Evolutionary conservation across 345 rosid genomes (phyloP).

Genomic region (Rhodamnia rubescens): DNA sequence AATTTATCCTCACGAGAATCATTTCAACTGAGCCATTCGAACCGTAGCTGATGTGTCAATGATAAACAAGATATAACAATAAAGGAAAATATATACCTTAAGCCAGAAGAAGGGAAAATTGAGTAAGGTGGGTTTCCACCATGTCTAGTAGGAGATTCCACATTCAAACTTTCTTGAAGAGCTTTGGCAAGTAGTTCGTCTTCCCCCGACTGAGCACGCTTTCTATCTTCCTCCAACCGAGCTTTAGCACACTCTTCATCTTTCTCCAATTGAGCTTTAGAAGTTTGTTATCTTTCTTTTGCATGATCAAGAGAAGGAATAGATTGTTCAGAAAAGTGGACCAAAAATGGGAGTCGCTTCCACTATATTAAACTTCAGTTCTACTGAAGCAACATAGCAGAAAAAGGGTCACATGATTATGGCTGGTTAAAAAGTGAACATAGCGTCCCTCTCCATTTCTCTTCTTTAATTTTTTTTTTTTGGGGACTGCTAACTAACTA

Average conservation of each 20-base stretch:
- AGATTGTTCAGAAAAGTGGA: neutral
- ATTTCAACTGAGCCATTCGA: neutral
- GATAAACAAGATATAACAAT: neutral
- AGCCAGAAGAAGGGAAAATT: slow-evolving; percentile 32
- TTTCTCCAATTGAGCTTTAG: neutral
- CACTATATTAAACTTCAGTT: neutral
- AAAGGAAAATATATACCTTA: slow-evolving; percentile 36
- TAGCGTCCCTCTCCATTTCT: neutral
- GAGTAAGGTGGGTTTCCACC: slow-evolving; percentile 39
- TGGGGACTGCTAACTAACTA: neutral
- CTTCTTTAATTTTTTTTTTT: neutral
- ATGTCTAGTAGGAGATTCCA: slow-evolving; percentile 47
- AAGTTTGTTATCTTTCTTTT: neutral
- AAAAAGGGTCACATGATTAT: neutral
- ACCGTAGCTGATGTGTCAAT: neutral
- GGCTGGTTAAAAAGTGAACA: neutral
- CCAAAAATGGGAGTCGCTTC: neutral
- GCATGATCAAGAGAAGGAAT: neutral
- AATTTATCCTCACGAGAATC: neutral
- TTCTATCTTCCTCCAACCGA: neutral
- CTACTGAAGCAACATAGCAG: neutral
- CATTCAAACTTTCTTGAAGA: slow-evolving; percentile 65
- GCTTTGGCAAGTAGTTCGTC: slow-evolving; percentile 87
- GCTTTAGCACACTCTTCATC: neutral
- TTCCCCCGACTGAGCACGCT: slow-evolving; percentile 54